Evolutionary conservation across 305 asterid species (phyloP), one percentile per base, ranked within the genome.

Genomic region (Fraxinus platypoda): DNA sequence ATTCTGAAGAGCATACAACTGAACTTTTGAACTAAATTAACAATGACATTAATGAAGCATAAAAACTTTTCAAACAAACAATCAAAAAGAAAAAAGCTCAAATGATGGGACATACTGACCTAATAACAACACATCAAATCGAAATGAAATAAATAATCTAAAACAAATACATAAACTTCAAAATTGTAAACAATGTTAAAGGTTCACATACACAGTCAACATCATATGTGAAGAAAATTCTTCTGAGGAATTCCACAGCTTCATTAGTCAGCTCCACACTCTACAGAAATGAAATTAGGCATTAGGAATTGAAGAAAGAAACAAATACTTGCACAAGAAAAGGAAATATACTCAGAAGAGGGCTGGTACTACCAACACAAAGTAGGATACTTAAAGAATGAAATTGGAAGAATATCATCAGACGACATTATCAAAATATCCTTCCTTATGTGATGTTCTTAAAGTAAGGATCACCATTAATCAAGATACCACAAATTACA

Each of bases 251-350:
- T 34, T 97, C 97, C 90, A 91, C 82, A 74, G 97, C 98, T 77
- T 97, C 99, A 86, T 80, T 87, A 76, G 97, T 91, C 76, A 97
- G 91, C 96, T 97, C 99, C 90, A 92, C 98, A 73, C 97, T 94
- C 99, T 97, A 76, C 86, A 86, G 38, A 89, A 84, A 84, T 52
- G 85, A 85, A 87, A 84, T 64, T 31, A 31, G 49, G 72, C 75
- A 81, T 91, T 75, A 86, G 83, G 77, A 80, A 64, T 49, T 83
- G 12, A 75, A 71, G 80, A 37, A 68, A 54, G 77, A 68, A 59
- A 52, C 72, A 31, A 26, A 68, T 82, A 28, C 77, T 75, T 76
- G 23, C 57, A 78, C 72, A 84, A 64, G 59, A 25, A 71, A 46
- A 81, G 49, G 68, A 76, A 78, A 54, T 72, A 8, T 62, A 46